Evolutionary conservation across 805 yeast genomes (phyloP), one percentile per base, ranked within the genome.

Genomic region (Lipomyces mesembrius): DNA sequence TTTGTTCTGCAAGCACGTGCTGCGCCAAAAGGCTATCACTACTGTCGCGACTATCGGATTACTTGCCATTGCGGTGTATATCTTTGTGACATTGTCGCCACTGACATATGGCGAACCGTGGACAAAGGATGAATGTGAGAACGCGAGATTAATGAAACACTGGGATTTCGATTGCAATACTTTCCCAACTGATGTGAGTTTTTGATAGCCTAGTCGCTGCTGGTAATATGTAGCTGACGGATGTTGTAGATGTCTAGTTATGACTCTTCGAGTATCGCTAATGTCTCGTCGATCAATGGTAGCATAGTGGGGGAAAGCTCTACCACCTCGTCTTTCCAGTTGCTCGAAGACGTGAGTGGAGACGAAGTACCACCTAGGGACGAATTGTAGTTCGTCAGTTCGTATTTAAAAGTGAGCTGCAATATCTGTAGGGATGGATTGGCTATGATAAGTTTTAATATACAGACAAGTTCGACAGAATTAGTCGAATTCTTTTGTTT

Each of bases 161-260:
- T 95, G 98, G 99, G 99, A 95, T 82, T 95, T 87, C 76, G 89
- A 88, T 75, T 95, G 99, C 80, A 81, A 80, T 68, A 73, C 82
- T 14, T 92, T 85, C 75, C 74, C 78, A 49, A 79, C 74, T 22
- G 59, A 59, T 25, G 55, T 52, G 55, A 52, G 55, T 22, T 1
- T 20, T 25, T 43, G 9, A n/a, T 43, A 4, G 22, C 14, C 11
- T 43, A 43, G 49, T 43, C 22, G n/a, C 9, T 6, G 4, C 49
- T 17, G 22, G 49, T 5, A 17, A 17, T 6, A 17, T 43, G 22
- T 43, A 43, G 2, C 49, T 43, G 22, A 43, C 49, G 2, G 6
- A 17, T 17, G 9, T n/a, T 17, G 39, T 43, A 43, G 49, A 17
- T 43, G 22, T 17, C 49, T 43, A n/a, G 20, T 6, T 43, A 43